Evolutionary conservation across 2,329 filamentous ascomycete genomes (phyloP).

Genomic region (Aspergillus tanneri): DNA sequence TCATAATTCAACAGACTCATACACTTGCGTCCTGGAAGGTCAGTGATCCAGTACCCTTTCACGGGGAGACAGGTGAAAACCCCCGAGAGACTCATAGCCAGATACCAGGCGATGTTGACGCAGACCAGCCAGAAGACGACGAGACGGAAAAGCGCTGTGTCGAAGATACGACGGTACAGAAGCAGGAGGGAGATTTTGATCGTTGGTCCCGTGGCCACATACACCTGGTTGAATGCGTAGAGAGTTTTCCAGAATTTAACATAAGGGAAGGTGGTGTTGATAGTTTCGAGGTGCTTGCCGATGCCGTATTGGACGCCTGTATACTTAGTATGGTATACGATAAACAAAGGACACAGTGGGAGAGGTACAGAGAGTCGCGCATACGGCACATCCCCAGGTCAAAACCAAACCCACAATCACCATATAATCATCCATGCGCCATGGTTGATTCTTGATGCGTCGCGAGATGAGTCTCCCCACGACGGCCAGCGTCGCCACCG

Average conservation of each 20-base stretch:
- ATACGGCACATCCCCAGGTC: not conserved
- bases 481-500: not conserved
- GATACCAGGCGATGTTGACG: not conserved
- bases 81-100: not conserved
- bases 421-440: not conserved
- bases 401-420: not conserved
- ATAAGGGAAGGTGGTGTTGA: not conserved
- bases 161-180: conserved; percentile 3
- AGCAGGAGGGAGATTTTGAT: conserved; percentile 3
- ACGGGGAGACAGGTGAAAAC: not conserved
- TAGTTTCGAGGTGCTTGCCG: not conserved
- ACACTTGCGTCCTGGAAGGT: not conserved
- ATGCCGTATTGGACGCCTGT: not conserved
- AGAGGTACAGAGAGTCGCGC: not conserved
- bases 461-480: not conserved
- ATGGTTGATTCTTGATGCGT: not conserved
- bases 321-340: not conserved
- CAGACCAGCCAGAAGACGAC: not conserved
- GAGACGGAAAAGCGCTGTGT: not conserved
- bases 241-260: not conserved
- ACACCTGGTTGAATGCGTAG: not conserved
- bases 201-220: not conserved
- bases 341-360: not conserved
- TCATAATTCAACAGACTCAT: not conserved
- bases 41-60: not conserved